These are phyloP conservation scores for Canavalia gladiata DNA, from an alignment of 306 rosid species.

Conservation along the genomic window DNA sequence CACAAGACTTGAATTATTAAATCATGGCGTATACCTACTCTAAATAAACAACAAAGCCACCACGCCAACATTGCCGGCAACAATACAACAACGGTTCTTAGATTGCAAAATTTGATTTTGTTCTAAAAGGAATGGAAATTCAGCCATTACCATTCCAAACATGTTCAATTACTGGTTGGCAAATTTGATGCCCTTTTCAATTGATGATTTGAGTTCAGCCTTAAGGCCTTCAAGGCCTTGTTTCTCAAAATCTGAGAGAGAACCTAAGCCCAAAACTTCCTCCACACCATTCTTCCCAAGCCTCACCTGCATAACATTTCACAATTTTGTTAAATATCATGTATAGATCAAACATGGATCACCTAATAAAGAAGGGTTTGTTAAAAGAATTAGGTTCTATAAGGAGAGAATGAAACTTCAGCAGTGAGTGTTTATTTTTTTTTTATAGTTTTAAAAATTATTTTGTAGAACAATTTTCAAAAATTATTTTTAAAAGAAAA, in stretches of 20 bases:
- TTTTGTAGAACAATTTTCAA: no score
- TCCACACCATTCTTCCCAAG: constrained; percentile 95
- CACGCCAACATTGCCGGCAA: constrained; percentile 36
- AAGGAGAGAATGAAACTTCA: neutral
- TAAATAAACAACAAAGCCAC: constrained; percentile 48
- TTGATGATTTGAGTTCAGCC: constrained; percentile 80
- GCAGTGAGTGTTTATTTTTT: neutral
- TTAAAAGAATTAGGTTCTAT: neutral
- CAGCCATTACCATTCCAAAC: constrained; percentile 36
- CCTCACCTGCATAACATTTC: constrained; percentile 70
- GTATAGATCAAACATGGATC: neutral
- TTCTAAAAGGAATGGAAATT: constrained; percentile 40
- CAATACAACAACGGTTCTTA: constrained; percentile 54
- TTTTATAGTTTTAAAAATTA: no score
- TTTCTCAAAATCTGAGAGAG: constrained; percentile 84
- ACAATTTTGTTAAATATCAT: neutral
- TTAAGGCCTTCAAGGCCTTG: constrained; percentile 80
- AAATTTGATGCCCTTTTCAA: constrained; percentile 93
- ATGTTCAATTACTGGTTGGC: constrained; percentile 64
- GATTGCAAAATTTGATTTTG: constrained; percentile 61
- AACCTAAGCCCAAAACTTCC: constrained; percentile 77
- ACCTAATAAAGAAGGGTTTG: neutral
- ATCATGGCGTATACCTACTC: constrained; percentile 47
- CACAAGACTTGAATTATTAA: constrained; percentile 47
- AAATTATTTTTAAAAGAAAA: no score